A percentile compares a stretch with the other conserved stretches of the same genome.
Conservation (phyloP, 257 asterid genomes). For the Gardenia jasminoides region DNA sequence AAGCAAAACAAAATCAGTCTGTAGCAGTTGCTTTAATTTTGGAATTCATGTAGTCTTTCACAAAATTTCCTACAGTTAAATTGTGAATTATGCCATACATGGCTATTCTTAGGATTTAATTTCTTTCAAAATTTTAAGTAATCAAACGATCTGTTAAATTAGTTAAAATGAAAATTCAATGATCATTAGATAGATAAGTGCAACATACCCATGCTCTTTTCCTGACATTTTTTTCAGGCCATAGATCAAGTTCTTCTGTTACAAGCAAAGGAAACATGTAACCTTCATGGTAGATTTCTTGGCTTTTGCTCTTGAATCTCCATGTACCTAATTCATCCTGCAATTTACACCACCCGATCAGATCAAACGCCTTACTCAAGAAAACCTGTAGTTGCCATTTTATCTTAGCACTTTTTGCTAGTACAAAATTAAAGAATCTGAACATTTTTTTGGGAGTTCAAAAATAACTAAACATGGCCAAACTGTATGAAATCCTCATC, state of each 20-base stretch:
- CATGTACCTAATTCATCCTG: constrained; percentile 71
- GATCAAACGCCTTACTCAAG: background rate
- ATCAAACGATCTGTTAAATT: too few species aligned
- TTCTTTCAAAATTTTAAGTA: background rate
- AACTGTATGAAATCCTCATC: too few species aligned
- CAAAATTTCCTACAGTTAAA: background rate
- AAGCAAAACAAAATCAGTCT: background rate
- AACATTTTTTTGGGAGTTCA: too few species aligned
- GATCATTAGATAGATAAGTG: background rate
- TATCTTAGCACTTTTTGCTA: too few species aligned
- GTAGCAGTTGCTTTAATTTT: background rate
- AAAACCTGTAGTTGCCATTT: too few species aligned
- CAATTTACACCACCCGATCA: background rate
- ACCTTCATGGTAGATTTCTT: constrained; percentile 54
- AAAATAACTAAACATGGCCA: too few species aligned
- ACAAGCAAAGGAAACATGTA: constrained; percentile 74
- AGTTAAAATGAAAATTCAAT: too few species aligned
- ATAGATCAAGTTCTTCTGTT: constrained; percentile 57
- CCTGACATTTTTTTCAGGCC: constrained; percentile 64
- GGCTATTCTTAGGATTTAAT: background rate
- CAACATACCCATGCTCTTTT: constrained; percentile 55
- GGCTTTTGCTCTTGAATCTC: constrained; percentile 77
- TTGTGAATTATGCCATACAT: background rate
- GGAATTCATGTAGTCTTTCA: background rate
- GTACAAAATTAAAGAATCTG: too few species aligned